Conservation (phyloP, 208 protist species). For the Leishmania lainsoni region DNA sequence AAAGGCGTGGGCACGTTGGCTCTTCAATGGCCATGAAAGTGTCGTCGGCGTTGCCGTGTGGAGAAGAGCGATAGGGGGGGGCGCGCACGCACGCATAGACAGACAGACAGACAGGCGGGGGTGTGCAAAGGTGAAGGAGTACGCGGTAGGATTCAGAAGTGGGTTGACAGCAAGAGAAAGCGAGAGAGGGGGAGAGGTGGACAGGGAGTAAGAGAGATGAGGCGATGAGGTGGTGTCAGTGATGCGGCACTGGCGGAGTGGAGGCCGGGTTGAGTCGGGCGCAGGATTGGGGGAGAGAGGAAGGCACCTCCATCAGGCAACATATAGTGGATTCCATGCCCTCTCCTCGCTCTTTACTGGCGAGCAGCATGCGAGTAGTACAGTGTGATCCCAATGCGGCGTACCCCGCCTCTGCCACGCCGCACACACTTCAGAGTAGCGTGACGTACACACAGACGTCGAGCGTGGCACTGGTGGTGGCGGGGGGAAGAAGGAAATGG, state of each 20-base stretch:
- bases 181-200: not conserved
- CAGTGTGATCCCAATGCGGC: too few species aligned
- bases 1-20: not conserved
- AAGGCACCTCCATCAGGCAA: not conserved
- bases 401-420: too few species aligned
- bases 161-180: slow-evolving; percentile 1
- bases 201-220: slow-evolving; percentile 11
- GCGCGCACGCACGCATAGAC: not conserved
- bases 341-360: too few species aligned
- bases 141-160: not conserved
- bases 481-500: too few species aligned
- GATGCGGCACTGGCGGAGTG: not conserved
- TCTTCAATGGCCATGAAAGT: not conserved
- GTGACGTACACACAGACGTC: too few species aligned
- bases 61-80: too few species aligned
- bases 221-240: not conserved
- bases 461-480: too few species aligned
- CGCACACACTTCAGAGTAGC: too few species aligned
- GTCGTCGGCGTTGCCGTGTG: not conserved
- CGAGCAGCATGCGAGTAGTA: too few species aligned
- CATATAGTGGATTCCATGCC: too few species aligned
- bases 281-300: not conserved
- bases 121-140: too few species aligned
- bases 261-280: not conserved
- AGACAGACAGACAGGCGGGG: not conserved